Conservation (phyloP, 73 alveolate genomes). For the Symbiodinium natans region DNA sequence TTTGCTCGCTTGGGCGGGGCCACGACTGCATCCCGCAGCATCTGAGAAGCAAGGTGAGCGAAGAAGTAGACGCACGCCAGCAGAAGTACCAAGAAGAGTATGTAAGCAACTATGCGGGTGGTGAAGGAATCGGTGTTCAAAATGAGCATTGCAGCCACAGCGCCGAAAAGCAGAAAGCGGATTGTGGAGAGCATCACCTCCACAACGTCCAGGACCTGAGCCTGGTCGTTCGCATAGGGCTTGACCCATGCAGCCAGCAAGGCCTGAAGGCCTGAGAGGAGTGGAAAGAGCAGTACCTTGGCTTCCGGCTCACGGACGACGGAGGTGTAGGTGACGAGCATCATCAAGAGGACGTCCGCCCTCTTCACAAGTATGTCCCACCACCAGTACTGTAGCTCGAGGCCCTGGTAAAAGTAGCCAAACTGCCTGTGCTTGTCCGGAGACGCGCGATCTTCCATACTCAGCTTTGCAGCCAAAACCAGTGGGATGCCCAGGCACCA, state of each 20-base stretch:
- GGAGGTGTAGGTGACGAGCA: not conserved
- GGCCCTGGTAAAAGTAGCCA: not conserved
- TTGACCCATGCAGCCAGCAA: constrained; percentile 7
- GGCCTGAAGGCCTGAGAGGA: not conserved
- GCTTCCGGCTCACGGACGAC: not conserved
- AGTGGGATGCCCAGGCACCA: not conserved
- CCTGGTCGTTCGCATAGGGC: constrained; percentile 62
- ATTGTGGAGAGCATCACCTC: constrained; percentile 43
- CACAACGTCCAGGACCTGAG: constrained; percentile 49
- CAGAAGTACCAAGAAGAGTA: not conserved
- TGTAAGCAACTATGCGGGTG: constrained; percentile 22
- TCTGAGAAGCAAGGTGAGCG: not conserved
- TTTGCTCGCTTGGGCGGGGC: too few relatives aligned
- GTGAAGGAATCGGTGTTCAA: not conserved
- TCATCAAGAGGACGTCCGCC: not conserved
- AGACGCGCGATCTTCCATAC: not conserved
- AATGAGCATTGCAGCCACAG: constrained; percentile 27
- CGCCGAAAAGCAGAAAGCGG: constrained; percentile 47
- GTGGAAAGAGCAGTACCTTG: not conserved
- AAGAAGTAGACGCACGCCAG: not conserved
- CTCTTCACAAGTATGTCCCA: constrained; percentile 8
- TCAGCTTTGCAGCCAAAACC: not conserved
- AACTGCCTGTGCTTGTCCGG: not conserved
- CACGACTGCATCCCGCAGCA: not conserved
- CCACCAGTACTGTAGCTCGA: not conserved